Percentiles rank a stretch among this genome's conserved stretches.
Evolutionary conservation across 169 alveolate species (phyloP).

Genomic region (Miamiensis avidus): DNA sequence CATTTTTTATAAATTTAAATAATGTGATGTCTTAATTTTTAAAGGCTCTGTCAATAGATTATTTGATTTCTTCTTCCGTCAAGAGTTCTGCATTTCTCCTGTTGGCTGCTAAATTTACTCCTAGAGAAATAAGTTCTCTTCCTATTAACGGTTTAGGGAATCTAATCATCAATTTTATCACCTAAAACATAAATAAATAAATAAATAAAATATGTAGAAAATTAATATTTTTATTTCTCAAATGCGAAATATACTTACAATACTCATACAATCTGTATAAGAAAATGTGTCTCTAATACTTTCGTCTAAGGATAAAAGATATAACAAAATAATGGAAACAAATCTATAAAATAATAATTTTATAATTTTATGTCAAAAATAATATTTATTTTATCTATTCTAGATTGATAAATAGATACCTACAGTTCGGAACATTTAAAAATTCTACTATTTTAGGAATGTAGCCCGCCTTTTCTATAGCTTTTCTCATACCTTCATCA

Average conservation of each 20-base stretch:
- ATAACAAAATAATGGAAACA: conserved; percentile 68
- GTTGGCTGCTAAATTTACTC: conserved; percentile 77
- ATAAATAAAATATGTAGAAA: not conserved
- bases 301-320: conserved; percentile 81
- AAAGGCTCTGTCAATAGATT: conserved; percentile 75
- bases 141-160: conserved; percentile 87
- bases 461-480: conserved; percentile 68
- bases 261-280: conserved; percentile 81
- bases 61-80: conserved; percentile 76
- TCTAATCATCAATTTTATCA: conserved; percentile 64
- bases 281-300: conserved; percentile 80
- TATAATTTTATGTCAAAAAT: too few species aligned
- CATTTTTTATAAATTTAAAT: conserved; percentile 77
- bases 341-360: conserved; percentile 34
- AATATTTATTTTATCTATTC: too few species aligned
- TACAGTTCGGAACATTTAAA: conserved; percentile 76
- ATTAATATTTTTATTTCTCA: not conserved
- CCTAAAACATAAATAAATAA: not conserved
- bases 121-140: conserved; percentile 80
- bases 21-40: conserved; percentile 74
- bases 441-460: conserved; percentile 79
- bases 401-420: conserved; percentile 22
- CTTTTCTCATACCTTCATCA: conserved; percentile 69
- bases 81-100: conserved; percentile 82
- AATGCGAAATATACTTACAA: conserved; percentile 50